phyloP scores from a whole-genome alignment of 345 rosid genomes.

The Citrus sp. region DNA sequence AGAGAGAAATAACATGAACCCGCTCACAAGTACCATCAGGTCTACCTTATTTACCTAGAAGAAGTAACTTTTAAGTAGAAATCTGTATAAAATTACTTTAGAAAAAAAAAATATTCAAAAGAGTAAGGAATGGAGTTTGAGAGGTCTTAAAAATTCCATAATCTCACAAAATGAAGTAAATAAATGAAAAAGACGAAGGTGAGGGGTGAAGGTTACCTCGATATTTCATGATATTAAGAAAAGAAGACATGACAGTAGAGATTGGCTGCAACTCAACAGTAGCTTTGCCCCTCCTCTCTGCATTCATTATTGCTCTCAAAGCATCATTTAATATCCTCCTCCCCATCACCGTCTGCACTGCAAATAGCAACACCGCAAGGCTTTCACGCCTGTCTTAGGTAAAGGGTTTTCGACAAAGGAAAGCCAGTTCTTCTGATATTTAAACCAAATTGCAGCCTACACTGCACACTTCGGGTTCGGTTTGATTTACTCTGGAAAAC shows the following conservation, averaged over 20 bases:
- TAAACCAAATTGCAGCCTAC: no score
- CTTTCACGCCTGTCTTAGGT: neutral
- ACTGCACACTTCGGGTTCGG: no score
- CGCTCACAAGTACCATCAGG: neutral
- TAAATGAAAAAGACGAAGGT: no score
- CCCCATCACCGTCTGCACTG: conserved; percentile 47
- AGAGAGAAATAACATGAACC: neutral
- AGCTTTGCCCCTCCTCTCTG: conserved; percentile 76
- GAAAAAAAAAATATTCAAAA: no score
- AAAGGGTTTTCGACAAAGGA: neutral
- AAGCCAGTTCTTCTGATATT: no score
- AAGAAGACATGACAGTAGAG: conserved; percentile 82
- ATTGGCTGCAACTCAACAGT: conserved; percentile 75
- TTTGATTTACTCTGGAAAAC: no score
- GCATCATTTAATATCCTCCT: conserved; percentile 86
- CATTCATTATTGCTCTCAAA: conserved; percentile 83
- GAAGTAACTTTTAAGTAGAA: no score
- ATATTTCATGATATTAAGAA: conserved; percentile 78
- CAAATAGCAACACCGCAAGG: no score
- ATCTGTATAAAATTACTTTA: no score
- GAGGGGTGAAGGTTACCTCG: conserved; percentile 38
- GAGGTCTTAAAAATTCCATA: no score
- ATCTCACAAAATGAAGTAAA: no score
- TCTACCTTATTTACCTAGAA: neutral
- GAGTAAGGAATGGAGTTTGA: no score